These are phyloP conservation scores for Fagus sylvatica DNA, from an alignment of 306 rosid genomes.

Conservation along the genomic window DNA sequence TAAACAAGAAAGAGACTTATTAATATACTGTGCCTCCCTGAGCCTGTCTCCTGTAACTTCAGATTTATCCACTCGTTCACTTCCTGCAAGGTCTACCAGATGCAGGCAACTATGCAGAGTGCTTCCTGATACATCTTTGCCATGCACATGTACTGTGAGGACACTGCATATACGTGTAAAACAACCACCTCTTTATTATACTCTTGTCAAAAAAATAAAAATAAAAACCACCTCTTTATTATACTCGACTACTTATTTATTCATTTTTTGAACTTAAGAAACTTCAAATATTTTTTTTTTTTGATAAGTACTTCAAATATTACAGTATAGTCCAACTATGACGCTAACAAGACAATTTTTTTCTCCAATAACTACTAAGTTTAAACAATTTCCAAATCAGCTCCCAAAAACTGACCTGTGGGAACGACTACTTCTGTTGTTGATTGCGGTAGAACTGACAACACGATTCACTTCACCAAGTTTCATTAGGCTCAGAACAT, in stretches of 20 bases:
- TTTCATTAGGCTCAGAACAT: conserved; percentile 77
- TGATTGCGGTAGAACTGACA: conserved; percentile 80
- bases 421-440: conserved; percentile 87
- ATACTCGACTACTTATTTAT: neutral
- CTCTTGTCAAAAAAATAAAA: neutral
- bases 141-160: conserved; percentile 87
- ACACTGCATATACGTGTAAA: conserved; percentile 51
- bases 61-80: conserved; percentile 91
- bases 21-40: conserved; percentile 86
- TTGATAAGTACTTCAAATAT: too few relatives aligned
- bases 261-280: neutral
- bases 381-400: neutral
- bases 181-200: conserved; percentile 29
- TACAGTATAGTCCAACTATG: neutral
- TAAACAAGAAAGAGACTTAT: conserved; percentile 92
- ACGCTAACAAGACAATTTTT: neutral
- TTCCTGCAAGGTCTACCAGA: conserved; percentile 96
- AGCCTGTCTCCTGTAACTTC: conserved; percentile 93
- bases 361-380: neutral
- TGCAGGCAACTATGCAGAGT: conserved; percentile 75
- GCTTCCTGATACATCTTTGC: conserved; percentile 72
- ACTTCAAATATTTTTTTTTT: neutral
- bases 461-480: conserved; percentile 79
- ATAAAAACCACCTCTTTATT: conserved; percentile 23
- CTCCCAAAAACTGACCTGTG: conserved; percentile 61